A percentile compares a stretch with the other conserved stretches of the same genome.
phyloP scores from a whole-genome alignment of 805 yeast species.

The Candida ortonii region DNA sequence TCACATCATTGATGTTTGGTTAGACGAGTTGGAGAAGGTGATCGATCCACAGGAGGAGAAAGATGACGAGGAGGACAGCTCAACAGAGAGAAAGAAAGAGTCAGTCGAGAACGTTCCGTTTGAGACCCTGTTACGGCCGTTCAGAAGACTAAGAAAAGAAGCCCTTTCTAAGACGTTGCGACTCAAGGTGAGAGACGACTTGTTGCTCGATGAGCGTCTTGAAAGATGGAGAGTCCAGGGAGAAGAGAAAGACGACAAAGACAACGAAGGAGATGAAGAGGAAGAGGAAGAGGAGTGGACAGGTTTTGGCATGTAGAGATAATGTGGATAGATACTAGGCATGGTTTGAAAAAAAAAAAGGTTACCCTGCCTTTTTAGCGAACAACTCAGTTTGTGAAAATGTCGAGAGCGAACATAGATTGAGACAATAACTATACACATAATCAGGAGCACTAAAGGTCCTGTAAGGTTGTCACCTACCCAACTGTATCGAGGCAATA shows the following conservation, averaged over 20 bases:
- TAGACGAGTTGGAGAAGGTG: conserved; percentile 79
- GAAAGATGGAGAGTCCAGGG: conserved; percentile 57
- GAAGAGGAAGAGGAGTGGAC: conserved; percentile 32
- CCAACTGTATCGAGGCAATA: too few relatives aligned
- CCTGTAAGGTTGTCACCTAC: too few relatives aligned
- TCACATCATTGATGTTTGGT: conserved; percentile 78
- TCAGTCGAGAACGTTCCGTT: conserved; percentile 51
- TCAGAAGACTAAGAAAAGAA: conserved; percentile 47
- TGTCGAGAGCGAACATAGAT: too few relatives aligned
- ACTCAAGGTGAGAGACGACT: conserved; percentile 60
- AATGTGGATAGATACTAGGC: too few relatives aligned
- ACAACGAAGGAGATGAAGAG: conserved; percentile 29
- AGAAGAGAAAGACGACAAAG: conserved; percentile 20
- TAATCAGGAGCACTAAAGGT: too few relatives aligned
- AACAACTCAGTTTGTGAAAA: too few relatives aligned
- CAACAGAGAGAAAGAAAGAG: conserved; percentile 26
- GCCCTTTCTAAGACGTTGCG: conserved; percentile 61
- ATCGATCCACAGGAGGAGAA: conserved; percentile 48
- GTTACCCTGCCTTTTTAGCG: conserved; percentile 13
- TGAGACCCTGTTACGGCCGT: conserved; percentile 54
- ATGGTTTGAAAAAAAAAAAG: too few relatives aligned
- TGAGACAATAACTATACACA: too few relatives aligned
- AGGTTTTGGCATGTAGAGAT: conserved; percentile 33
- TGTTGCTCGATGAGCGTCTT: conserved; percentile 63
- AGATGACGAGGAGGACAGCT: conserved; percentile 40